Evolutionary conservation across 139 green algal genomes (phyloP).

Genomic region (Tetradesmus lagerheimii): DNA sequence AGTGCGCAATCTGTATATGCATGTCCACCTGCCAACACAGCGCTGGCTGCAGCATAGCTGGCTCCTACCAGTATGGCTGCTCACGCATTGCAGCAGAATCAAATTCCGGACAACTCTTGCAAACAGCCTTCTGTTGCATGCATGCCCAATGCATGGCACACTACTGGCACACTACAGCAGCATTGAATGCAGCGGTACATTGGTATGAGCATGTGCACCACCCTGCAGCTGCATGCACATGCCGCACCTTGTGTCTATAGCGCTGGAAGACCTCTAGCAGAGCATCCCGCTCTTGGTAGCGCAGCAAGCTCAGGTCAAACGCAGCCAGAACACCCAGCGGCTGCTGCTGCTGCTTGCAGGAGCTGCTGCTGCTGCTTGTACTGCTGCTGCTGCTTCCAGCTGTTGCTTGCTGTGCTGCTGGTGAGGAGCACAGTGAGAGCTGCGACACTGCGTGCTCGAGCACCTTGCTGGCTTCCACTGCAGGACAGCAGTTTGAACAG

Average conservation of each 20-base stretch:
- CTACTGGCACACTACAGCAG: no score
- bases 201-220: background rate
- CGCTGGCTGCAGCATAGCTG: no score
- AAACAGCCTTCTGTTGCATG: no score
- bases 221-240: background rate
- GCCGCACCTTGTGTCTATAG: slow-evolving; percentile 43
- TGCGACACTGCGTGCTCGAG: slow-evolving; percentile 17
- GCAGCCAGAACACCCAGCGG: background rate
- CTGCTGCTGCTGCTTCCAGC: background rate
- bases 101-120: no score
- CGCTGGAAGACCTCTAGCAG: slow-evolving; percentile 56
- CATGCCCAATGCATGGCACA: no score
- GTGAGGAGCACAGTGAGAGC: background rate
- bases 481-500: background rate
- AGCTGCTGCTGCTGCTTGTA: slow-evolving; percentile 15
- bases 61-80: no score
- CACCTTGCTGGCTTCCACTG: slow-evolving; percentile 43
- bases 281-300: slow-evolving; percentile 53
- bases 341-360: background rate
- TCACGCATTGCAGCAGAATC: no score
- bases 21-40: no score
- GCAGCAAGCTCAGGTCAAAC: slow-evolving; percentile 39
- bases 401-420: background rate
- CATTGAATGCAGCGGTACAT: no score
- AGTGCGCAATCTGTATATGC: no score